Evolutionary conservation across 345 rosid genomes (phyloP).

Genomic region (Dimocarpus longan): DNA sequence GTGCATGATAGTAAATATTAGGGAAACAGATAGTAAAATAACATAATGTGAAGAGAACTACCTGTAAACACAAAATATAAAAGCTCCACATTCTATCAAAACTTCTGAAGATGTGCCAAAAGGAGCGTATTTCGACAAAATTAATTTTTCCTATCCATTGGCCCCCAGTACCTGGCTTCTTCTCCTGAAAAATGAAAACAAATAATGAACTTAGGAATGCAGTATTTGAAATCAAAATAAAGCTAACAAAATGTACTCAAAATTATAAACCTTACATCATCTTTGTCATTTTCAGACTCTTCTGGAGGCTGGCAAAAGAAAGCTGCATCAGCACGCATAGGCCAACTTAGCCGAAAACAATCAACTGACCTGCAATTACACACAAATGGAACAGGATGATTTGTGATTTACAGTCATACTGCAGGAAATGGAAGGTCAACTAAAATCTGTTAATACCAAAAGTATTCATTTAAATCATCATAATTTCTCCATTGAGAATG

Average conservation of each 20-base stretch:
- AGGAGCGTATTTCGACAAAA: constrained; percentile 65
- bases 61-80: constrained; percentile 61
- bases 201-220: neutral
- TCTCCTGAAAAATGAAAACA: constrained; percentile 32
- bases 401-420: neutral
- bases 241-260: neutral
- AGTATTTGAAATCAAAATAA: constrained; percentile 17
- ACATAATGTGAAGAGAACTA: constrained; percentile 20
- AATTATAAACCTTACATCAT: constrained; percentile 40
- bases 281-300: constrained; percentile 34
- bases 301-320: constrained; percentile 55
- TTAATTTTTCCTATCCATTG: constrained; percentile 60
- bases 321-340: constrained; percentile 75
- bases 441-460: constrained; percentile 46
- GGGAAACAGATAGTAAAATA: constrained; percentile 1
- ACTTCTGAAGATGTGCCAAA: constrained; percentile 69
- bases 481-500: constrained; percentile 83
- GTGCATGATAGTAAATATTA: constrained; percentile 9
- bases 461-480: constrained; percentile 71
- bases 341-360: constrained; percentile 78
- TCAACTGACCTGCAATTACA: constrained; percentile 57
- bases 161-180: constrained; percentile 34
- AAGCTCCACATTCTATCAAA: constrained; percentile 76
- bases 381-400: neutral
- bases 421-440: neutral